Base-by-base conservation (phyloP, 352 stramenopile genomes). In the Globisporangium acanthophoron region DNA sequence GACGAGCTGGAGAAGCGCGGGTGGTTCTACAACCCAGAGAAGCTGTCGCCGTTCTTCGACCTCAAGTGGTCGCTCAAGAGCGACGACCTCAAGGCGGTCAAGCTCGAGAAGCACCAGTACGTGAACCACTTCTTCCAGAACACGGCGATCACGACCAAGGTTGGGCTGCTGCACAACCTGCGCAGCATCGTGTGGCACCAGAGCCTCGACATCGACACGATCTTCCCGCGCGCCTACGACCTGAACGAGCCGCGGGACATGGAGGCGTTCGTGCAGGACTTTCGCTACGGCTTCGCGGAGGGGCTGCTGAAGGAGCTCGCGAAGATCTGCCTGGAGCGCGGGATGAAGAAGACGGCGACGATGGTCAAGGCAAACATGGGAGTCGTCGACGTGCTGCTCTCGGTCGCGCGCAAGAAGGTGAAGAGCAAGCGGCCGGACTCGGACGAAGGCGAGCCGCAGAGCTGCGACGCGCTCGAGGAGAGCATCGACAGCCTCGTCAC, bases 51-150 rank as follows among this genome's bases (percentile, higher is more conserved):
- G 37, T 96, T 90, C 63, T 97, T 96, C 52, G 86, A 97, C 63
- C 69, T 97, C 35, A 97, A 97, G 64, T 97, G 91, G 91, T 87
- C 90, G 16, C 72, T 97, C 46, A 92, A 94, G 59, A 93, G 79
- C 46, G 77, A 94, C 50, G 87, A 97, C 41, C 65, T 96, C 20
- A 85, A 83, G 54, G 69, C 69, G 16, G 73, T 75, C 50, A 90
- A 88, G 57, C 74, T 97, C 15, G 73, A 96, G 40, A 86, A 90
- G 35, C 65, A 84, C 61, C 88, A 97, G 62, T 86, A 90, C 48
- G 88, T 92, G 35, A 97, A 97, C 68, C 90, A 97, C 66, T 97
- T 96, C 53, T 71, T 84, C 45, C 83, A 95, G 57, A 97, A 96
- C 65, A 88, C 84, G n/a, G 85, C 80, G 11, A 92, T 97, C 55